phyloP scores from a whole-genome alignment of 306 rosid species.

The Ormosia semicastrata region DNA sequence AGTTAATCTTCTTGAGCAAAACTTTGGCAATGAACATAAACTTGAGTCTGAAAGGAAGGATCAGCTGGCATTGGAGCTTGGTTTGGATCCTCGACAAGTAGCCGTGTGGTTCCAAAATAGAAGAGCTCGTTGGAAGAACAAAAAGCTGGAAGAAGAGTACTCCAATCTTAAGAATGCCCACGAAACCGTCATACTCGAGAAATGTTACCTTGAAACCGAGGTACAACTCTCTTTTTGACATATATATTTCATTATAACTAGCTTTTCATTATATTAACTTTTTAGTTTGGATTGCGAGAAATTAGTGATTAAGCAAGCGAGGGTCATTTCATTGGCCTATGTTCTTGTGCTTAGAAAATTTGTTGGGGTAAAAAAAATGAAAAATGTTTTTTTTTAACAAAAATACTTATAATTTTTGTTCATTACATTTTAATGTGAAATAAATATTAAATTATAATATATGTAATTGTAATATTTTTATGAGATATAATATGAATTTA shows the following conservation, averaged over 20 bases:
- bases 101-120: slow-evolving; percentile 89
- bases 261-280: background rate
- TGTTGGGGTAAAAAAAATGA: background rate
- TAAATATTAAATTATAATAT: too few relatives aligned
- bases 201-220: slow-evolving; percentile 58
- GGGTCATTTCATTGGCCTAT: too few relatives aligned
- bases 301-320: too few relatives aligned
- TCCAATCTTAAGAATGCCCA: slow-evolving; percentile 47
- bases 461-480: too few relatives aligned
- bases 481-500: too few relatives aligned
- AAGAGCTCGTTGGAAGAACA: slow-evolving; percentile 81
- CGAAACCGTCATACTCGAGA: slow-evolving; percentile 41
- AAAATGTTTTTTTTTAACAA: too few relatives aligned
- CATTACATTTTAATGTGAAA: too few relatives aligned
- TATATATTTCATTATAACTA: background rate
- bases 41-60: slow-evolving; percentile 72
- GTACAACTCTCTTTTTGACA: slow-evolving; percentile 10
- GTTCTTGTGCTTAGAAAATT: background rate
- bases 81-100: slow-evolving; percentile 75
- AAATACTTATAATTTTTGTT: too few relatives aligned
- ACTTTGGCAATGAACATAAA: slow-evolving; percentile 64
- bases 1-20: slow-evolving; percentile 52
- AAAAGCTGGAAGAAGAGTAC: slow-evolving; percentile 69
- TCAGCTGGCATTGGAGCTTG: slow-evolving; percentile 61
- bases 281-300: too few relatives aligned